Percentiles rank a stretch among this genome's conserved stretches.
These are phyloP conservation scores for Euclidium syriacum DNA, from an alignment of 345 rosid genomes.

Conservation along the genomic window DNA sequence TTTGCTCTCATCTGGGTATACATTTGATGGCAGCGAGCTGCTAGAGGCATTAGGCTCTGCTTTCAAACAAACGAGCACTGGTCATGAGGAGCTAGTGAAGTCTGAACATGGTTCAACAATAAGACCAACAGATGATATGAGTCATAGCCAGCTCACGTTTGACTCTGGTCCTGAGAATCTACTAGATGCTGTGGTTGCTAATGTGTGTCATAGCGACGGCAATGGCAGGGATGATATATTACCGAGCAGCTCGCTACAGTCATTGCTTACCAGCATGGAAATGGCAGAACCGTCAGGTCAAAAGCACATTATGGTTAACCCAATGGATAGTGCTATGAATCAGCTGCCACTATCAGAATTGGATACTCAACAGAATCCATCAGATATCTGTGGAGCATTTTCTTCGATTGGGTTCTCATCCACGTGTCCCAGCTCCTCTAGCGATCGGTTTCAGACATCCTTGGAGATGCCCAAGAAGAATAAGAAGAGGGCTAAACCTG, in stretches of 20 bases:
- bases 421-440: conserved; percentile 55
- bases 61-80: conserved; percentile 39
- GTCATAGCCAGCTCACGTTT: conserved; percentile 50
- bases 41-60: conserved; percentile 80
- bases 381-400: conserved; percentile 52
- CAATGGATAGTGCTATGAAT: conserved; percentile 45
- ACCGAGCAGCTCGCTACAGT: conserved; percentile 45
- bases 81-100: conserved; percentile 42
- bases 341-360: conserved; percentile 39
- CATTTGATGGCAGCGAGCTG: conserved; percentile 69
- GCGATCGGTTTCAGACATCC: conserved; percentile 60
- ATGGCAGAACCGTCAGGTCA: conserved; percentile 46
- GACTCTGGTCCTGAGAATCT: conserved; percentile 71
- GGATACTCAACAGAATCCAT: conserved; percentile 41
- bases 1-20: conserved; percentile 39
- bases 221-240: conserved; percentile 49
- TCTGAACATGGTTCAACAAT: conserved; percentile 36
- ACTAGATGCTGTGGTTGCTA: conserved; percentile 86
- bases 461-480: conserved; percentile 57
- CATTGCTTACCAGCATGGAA: conserved; percentile 45
- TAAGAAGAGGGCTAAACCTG: conserved; percentile 77
- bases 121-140: conserved; percentile 46
- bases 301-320: conserved; percentile 28
- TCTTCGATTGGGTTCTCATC: conserved; percentile 73
- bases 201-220: conserved; percentile 45